phyloP scores from a whole-genome alignment of 176 grass and related monocot genomes.

The Thalia dealbata region DNA sequence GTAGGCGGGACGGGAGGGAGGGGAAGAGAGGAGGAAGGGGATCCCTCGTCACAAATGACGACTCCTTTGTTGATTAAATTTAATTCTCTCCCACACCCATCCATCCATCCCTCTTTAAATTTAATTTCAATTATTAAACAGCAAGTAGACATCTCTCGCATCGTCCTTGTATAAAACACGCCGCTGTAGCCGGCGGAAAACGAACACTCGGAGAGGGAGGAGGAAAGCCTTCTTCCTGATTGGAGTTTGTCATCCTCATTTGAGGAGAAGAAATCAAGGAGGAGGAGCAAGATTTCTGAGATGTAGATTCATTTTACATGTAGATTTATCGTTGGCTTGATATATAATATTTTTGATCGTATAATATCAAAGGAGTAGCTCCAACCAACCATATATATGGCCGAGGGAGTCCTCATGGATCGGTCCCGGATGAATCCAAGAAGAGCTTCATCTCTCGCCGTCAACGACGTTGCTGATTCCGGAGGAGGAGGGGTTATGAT shows the following conservation, averaged over 20 bases:
- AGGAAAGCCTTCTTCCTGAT: background rate
- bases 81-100: too few relatives aligned
- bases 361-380: background rate
- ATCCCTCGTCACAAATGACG: background rate
- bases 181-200: background rate
- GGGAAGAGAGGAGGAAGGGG: background rate
- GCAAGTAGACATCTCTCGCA: background rate
- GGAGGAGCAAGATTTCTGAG: too few relatives aligned
- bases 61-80: too few relatives aligned
- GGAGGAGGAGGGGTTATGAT: background rate
- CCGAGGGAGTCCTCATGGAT: background rate
- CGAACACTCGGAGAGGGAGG: background rate
- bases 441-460: background rate
- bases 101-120: background rate
- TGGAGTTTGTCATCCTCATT: too few relatives aligned
- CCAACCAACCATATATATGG: too few relatives aligned
- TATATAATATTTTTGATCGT: too few relatives aligned
- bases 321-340: background rate
- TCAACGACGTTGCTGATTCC: background rate
- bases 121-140: too few relatives aligned
- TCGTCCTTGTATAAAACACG: background rate
- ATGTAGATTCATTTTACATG: too few relatives aligned
- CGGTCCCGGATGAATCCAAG: background rate
- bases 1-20: background rate
- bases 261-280: too few relatives aligned